Base-by-base conservation (phyloP, 2,329 filamentous ascomycete genomes). In the Immersiporthe knoxdaviesiana region DNA sequence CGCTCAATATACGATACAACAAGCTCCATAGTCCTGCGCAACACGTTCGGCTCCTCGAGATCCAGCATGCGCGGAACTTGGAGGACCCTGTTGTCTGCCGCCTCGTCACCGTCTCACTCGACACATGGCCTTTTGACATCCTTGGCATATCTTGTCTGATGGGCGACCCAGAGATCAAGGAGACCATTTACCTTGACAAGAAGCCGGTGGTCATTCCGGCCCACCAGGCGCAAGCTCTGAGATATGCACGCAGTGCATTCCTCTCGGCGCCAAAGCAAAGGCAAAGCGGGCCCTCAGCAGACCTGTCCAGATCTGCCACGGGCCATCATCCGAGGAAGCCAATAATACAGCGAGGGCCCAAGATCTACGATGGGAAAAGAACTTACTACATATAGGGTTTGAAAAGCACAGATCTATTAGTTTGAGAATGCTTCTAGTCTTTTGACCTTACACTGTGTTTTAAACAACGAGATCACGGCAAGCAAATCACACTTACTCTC, bases 231-330 rank as follows among this genome's bases (percentile, higher is more conserved):
- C 71, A 76, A 68, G 78, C 78, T 14, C 72, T 80, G 37, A 75
- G 74, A 35, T 72, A 79, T 62, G 75, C 78, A 18, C 78, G 78
- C 50, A 73, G 74, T 59, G 76, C 79, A 63, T 79, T 80, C 73
- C 58, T 73, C 72, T 71, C 72, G 44, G 70, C 71, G 52, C 35
- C 72, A 68, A 39, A 68, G 71, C 54, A 72, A 69, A 11, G 68
- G 21, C 65, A 71, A 65, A 50, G 73, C 41, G 73, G 75, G 75
- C 62, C 73, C 16, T 21, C 41, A 14, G 27, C 41, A 30, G 47
- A 58, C 12, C 4, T 58, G 4, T 18, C 24, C 24, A 39, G 35
- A 10, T 6, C 4, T n/a, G 8, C 16, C 12, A 14, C 39, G 12
- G 39, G 39, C n/a, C 8, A 14, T 30, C 30, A n/a, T n/a, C n/a